Evolutionary conservation across 805 yeast genomes (phyloP), one percentile per base, ranked within the genome.

Genomic region (Candida suzukii): DNA sequence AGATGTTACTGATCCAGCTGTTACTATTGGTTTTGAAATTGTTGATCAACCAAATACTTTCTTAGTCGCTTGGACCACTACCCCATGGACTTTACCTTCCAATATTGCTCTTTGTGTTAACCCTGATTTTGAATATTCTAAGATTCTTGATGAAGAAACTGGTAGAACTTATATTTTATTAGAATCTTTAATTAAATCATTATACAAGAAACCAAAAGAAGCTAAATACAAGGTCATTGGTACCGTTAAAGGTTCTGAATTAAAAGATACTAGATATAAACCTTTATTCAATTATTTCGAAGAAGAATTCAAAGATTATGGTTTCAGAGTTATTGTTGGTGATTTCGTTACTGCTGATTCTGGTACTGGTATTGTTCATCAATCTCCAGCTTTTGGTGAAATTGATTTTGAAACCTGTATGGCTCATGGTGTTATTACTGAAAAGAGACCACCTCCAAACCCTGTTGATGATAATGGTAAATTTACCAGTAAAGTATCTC

Each of bases 281-380:
- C 99, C 99, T 35, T 68, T 86, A 46, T 95, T 83, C 63, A 76
- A 80, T 56, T 93, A 77, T 69, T 93, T 88, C 58, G 71, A 74
- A 51, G 88, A 87, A 29, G 65, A 74, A 46, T 91, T 78, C 69
- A 72, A 78, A 58, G 90, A 80, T 37, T 68, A 76, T 45, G 98
- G 84, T 12, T 93, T 87, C 74, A 76, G 74, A 57, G 96, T 93
- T 52, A 78, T 87, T 54, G 68, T 73, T 45, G 96, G 81, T 44
- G 83, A 75, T 53, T 93, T 85, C 57, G 99, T 93, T 55, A 78
- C 95, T 38, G 80, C 73, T 49, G 99, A 93, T 51, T 83, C 95
- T 35, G 99, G 99, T 88, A 86, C 99, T 42, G 99, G 99, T 80
- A 79, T 93, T 59, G 99, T 93, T 47, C 99, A 93, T 66, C 96